Percentiles rank a stretch among this genome's conserved stretches.
Conservation (phyloP, 805 yeast genomes). For the Metschnikowia santaceciliae region DNA sequence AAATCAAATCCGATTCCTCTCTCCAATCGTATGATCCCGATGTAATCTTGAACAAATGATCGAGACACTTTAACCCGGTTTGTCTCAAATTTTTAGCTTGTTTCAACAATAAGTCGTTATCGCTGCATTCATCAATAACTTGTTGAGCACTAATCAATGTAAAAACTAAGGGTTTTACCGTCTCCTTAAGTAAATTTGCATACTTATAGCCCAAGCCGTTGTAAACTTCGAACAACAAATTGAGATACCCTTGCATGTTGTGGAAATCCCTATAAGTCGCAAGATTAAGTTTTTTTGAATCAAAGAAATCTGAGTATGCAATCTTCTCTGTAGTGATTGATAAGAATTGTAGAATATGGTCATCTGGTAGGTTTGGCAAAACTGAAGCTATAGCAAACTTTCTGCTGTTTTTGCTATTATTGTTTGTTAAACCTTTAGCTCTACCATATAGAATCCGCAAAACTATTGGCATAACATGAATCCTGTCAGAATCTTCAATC, state of each 20-base stretch:
- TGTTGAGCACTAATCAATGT: conserved; percentile 52
- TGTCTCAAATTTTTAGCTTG: conserved; percentile 60
- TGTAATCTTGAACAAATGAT: conserved; percentile 49
- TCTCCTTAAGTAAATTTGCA: conserved; percentile 43
- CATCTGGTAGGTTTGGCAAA: conserved; percentile 52
- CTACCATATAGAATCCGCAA: conserved; percentile 82
- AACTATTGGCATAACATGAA: conserved; percentile 62
- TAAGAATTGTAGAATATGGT: conserved; percentile 57
- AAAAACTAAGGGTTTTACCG: conserved; percentile 56
- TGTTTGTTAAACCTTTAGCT: conserved; percentile 63
- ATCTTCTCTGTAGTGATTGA: conserved; percentile 57
- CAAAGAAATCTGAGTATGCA: conserved; percentile 15
- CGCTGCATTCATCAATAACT: conserved; percentile 24
- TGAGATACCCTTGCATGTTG: conserved; percentile 61
- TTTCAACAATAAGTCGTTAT: conserved; percentile 29
- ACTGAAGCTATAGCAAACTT: conserved; percentile 66
- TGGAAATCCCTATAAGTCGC: conserved; percentile 32
- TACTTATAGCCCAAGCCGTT: conserved; percentile 57
- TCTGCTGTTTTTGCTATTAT: conserved; percentile 69
- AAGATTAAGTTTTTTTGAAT: not conserved
- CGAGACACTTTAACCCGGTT: conserved; percentile 61
- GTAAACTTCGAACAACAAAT: conserved; percentile 53
- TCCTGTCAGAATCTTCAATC: conserved; percentile 60
- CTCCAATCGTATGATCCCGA: conserved; percentile 57
- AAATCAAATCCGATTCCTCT: conserved; percentile 44